Base-by-base conservation (phyloP, 257 asterid genomes). In the Ilex asprella region DNA sequence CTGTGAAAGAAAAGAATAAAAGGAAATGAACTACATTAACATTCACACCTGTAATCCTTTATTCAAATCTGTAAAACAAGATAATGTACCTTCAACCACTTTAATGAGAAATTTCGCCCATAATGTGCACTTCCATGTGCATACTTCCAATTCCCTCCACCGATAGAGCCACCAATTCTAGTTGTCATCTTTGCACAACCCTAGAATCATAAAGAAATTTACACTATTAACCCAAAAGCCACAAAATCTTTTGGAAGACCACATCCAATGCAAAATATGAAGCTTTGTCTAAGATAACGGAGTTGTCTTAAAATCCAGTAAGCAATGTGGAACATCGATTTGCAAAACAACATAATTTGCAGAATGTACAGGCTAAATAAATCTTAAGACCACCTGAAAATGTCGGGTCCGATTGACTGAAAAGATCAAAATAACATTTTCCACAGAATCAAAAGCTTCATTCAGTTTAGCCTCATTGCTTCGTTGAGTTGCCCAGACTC, bases 161-260 rank as follows among this genome's bases (percentile, higher is more conserved):
- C 79, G 62, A 82, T 73, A 41, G 75, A 86, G 59, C 89, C 97
- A 53, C 97, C 99, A 68, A 88, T 89, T 76, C 86, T 76, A 47
- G 97, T 81, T 69, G 81, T 83, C 99, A 92, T 92, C 86, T 89
- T 92, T 68, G 99, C 99, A 79, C 96, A 86, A 68, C 99, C 98
- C 99, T 92, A 69, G 54, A 61, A 72, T 60, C 67, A 77, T 16
- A 72, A 62, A 55, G 39, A 78, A 59, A 53, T 31, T 65, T 27
- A 74, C 21, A 46, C n/a, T 46, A 21, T 21, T 21, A 21, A 21
- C 27, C 27, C 27, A 21, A 21, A 21, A 21, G 27, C 27, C 0
- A 21, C 27, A 21, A 21, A 21, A 21, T 21, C 27, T 0, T 21
- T 0, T 21, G 1, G n/a, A 46, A 46, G 3, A 14, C 15, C 15